These are phyloP conservation scores for Sherardia arvensis DNA, from an alignment of 257 asterid species.

Conservation along the genomic window DNA sequence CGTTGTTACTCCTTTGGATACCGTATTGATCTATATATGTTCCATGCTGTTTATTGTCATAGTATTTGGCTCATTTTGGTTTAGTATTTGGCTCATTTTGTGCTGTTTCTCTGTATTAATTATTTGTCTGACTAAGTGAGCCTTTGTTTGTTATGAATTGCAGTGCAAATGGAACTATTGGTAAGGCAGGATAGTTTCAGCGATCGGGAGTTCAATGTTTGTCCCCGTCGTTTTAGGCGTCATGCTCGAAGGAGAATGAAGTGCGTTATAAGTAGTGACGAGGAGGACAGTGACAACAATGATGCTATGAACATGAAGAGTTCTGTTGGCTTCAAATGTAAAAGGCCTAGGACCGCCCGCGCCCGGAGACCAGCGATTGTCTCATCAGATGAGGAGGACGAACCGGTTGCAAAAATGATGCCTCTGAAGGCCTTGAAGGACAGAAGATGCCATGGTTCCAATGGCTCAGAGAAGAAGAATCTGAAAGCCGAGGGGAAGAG, in stretches of 20 bases:
- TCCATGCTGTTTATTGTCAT: too few species aligned
- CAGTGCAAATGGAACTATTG: slow-evolving; percentile 39
- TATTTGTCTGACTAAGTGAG: neutral
- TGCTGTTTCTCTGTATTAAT: neutral
- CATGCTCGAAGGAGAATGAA: slow-evolving; percentile 29
- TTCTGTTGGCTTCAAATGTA: slow-evolving; percentile 15
- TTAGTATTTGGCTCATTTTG: too few species aligned
- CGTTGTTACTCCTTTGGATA: too few species aligned
- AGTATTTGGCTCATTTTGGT: too few species aligned
- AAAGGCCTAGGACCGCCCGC: slow-evolving; percentile 15
- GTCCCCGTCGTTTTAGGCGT: slow-evolving; percentile 16
- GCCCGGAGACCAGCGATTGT: neutral
- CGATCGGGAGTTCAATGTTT: slow-evolving; percentile 1
- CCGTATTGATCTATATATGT: too few species aligned
- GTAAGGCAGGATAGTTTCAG: slow-evolving; percentile 27
- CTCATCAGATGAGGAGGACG: neutral
- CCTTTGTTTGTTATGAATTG: slow-evolving; percentile 5
- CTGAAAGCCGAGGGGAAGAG: neutral
- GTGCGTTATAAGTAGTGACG: slow-evolving; percentile 45
- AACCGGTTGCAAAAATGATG: slow-evolving; percentile 13
- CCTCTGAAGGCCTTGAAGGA: neutral
- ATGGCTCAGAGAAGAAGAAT: slow-evolving; percentile 11
- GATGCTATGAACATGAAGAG: slow-evolving; percentile 10
- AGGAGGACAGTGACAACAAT: slow-evolving; percentile 26
- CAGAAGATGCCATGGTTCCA: slow-evolving; percentile 6